Evolutionary conservation across 805 yeast genomes (phyloP).

Genomic region (Saccharomycopsis schoenii): DNA sequence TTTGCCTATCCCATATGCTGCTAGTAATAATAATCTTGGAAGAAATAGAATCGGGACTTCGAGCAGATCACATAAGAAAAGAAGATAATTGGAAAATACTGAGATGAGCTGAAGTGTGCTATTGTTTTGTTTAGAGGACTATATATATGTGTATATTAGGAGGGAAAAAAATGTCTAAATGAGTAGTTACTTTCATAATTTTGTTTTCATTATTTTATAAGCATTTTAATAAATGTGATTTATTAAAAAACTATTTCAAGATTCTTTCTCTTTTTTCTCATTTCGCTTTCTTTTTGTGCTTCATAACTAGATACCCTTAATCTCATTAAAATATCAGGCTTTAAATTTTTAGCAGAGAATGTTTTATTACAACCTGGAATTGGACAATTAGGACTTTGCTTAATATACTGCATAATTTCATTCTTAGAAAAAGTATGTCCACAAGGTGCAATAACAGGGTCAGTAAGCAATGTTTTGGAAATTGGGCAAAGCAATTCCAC

Average conservation of each 20-base stretch:
- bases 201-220: too few relatives aligned
- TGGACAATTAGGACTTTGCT: slow-evolving; percentile 40
- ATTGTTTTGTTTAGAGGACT: background rate
- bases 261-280: slow-evolving; percentile 11
- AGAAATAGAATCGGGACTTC: background rate
- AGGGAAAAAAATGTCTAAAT: too few relatives aligned
- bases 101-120: background rate
- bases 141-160: too few relatives aligned
- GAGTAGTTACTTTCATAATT: background rate
- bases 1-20: slow-evolving; percentile 50
- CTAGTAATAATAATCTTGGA: slow-evolving; percentile 1
- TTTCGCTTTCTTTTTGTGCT: slow-evolving; percentile 10
- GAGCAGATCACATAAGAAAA: slow-evolving; percentile 13
- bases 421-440: slow-evolving; percentile 51
- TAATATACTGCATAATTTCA: slow-evolving; percentile 31
- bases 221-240: background rate
- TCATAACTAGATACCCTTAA: slow-evolving; percentile 38
- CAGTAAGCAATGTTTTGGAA: slow-evolving; percentile 39
- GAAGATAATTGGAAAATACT: slow-evolving; percentile 1
- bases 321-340: slow-evolving; percentile 44
- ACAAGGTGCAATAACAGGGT: slow-evolving; percentile 53
- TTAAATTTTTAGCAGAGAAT: slow-evolving; percentile 30
- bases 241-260: slow-evolving; percentile 12
- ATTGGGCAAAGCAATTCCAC: slow-evolving; percentile 63
- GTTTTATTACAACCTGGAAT: slow-evolving; percentile 36